phyloP scores from a whole-genome alignment of 495 filamentous ascomycete genomes.

The Clavariopsis aquatica region DNA sequence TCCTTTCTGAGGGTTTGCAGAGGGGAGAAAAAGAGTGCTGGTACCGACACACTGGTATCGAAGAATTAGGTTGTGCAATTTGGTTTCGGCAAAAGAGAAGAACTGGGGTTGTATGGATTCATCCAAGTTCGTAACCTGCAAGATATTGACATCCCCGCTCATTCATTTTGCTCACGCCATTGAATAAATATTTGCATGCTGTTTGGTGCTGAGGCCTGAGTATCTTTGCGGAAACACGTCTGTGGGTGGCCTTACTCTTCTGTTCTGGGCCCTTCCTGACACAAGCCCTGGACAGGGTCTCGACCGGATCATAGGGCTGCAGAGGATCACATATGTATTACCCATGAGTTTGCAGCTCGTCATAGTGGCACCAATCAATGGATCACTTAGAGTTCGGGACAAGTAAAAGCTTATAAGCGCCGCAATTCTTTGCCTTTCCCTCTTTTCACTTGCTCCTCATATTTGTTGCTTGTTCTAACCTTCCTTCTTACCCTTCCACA shows the following conservation, averaged over 20 bases:
- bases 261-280: too few relatives aligned
- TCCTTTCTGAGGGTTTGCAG: too few relatives aligned
- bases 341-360: not conserved
- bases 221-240: not conserved
- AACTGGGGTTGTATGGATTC: not conserved
- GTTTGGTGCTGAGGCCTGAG: not conserved
- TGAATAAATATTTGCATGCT: not conserved
- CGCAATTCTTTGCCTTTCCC: not conserved
- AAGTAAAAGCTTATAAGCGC: slow-evolving; percentile 6
- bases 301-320: not conserved
- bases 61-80: not conserved
- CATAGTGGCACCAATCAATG: not conserved
- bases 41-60: not conserved
- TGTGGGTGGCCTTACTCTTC: too few relatives aligned
- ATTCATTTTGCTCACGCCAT: not conserved
- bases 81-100: not conserved
- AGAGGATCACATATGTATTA: not conserved
- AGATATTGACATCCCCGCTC: not conserved
- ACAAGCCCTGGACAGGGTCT: too few relatives aligned
- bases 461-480: slow-evolving; percentile 7
- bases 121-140: not conserved
- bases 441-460: not conserved
- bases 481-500: not conserved
- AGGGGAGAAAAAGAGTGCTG: too few relatives aligned
- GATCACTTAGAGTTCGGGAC: not conserved